Evolutionary conservation across 2,329 filamentous ascomycete genomes (phyloP).

Genomic region (Xylariaceae sp.): DNA sequence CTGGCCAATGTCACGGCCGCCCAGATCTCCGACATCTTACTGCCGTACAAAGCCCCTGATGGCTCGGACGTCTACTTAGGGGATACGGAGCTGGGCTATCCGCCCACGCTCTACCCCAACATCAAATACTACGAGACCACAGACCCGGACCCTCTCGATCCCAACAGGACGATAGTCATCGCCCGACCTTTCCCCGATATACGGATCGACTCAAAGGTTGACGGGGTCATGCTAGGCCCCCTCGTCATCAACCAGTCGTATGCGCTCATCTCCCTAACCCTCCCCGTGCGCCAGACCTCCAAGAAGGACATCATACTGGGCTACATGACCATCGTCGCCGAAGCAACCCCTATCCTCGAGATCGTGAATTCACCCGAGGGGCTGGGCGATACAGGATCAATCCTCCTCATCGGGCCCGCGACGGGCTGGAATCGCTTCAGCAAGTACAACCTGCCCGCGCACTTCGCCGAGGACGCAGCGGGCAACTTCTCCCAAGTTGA

Average conservation of each 20-base stretch:
- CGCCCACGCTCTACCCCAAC: conserved; percentile 69
- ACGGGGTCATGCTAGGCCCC: conserved; percentile 70
- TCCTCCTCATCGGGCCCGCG: conserved; percentile 64
- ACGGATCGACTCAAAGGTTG: conserved; percentile 42
- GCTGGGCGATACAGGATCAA: conserved; percentile 62
- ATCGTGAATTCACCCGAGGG: conserved; percentile 63
- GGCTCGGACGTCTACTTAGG: conserved; percentile 58
- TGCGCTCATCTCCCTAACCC: conserved; percentile 73
- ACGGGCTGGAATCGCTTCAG: conserved; percentile 62
- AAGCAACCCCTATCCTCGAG: conserved; percentile 58
- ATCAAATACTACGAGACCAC: conserved; percentile 57
- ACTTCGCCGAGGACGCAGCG: conserved; percentile 34
- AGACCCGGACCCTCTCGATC: conserved; percentile 37
- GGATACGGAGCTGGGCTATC: conserved; percentile 57
- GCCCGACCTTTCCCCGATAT: conserved; percentile 48
- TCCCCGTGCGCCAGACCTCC: conserved; percentile 68
- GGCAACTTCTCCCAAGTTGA: conserved; percentile 38
- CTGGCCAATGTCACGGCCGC: conserved; percentile 60
- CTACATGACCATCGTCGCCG: conserved; percentile 76
- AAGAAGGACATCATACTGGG: conserved; percentile 62
- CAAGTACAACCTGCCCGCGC: conserved; percentile 40
- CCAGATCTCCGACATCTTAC: conserved; percentile 44
- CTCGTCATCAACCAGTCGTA: conserved; percentile 66
- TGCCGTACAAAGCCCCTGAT: conserved; percentile 58
- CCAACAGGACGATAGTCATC: conserved; percentile 38